phyloP scores from a whole-genome alignment of 345 rosid genomes.

The Melaleuca quinquenervia region DNA sequence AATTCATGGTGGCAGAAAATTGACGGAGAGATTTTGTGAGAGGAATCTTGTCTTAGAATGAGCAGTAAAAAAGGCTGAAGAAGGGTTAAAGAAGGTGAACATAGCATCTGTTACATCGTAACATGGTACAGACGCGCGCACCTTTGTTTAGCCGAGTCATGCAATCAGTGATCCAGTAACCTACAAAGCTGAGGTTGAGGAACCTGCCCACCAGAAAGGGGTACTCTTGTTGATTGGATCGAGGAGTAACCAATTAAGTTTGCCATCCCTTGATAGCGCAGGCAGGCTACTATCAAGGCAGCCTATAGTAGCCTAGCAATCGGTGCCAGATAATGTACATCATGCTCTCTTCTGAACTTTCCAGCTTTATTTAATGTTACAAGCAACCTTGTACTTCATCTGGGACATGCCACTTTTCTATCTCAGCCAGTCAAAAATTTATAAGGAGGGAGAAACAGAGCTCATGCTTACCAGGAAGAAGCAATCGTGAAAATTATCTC shows the following conservation, averaged over 20 bases:
- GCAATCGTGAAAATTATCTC: not conserved
- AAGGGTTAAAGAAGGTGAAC: not conserved
- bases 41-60: not conserved
- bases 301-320: slow-evolving; percentile 1
- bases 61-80: not conserved
- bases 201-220: not conserved
- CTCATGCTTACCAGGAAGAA: not conserved
- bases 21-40: not conserved
- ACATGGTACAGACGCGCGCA: not conserved
- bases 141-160: not conserved
- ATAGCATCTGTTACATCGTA: not conserved
- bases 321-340: slow-evolving; percentile 7
- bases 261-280: slow-evolving; percentile 27
- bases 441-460: not conserved
- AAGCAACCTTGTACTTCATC: slow-evolving; percentile 73
- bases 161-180: not conserved
- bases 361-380: slow-evolving; percentile 3
- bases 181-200: not conserved
- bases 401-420: slow-evolving; percentile 92
- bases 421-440: slow-evolving; percentile 65
- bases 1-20: not conserved
- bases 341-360: not conserved
- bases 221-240: not conserved
- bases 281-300: slow-evolving; percentile 18
- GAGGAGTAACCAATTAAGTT: slow-evolving; percentile 3